A percentile compares a stretch with the other conserved stretches of the same genome.
Conservation (phyloP, 305 asterid genomes). For the Fraxinus sp. region DNA sequence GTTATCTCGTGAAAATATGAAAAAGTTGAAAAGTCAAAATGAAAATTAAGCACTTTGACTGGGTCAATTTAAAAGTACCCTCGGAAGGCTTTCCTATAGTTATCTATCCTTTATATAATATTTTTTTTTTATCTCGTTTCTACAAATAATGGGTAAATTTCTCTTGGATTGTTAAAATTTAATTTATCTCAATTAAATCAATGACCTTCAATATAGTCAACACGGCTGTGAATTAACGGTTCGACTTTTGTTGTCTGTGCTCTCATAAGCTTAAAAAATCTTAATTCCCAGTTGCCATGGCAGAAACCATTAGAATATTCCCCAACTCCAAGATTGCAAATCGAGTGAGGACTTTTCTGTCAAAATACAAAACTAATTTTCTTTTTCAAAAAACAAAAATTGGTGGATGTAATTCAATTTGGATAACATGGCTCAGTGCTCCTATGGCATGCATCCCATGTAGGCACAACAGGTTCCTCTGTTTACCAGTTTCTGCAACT, state of each 20-base stretch:
- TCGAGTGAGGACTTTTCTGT: constrained; percentile 22
- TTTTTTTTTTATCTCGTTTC: too few species aligned
- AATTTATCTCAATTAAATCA: neutral
- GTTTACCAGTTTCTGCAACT: constrained; percentile 13
- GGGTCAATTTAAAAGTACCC: too few species aligned
- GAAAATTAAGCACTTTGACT: too few species aligned
- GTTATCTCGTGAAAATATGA: too few species aligned
- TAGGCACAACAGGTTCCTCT: constrained; percentile 22
- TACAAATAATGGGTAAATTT: neutral
- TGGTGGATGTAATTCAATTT: constrained; percentile 64
- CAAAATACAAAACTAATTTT: constrained; percentile 21
- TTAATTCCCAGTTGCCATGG: neutral
- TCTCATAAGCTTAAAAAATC: neutral
- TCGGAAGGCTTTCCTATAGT: too few species aligned
- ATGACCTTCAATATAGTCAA: neutral
- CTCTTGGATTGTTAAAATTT: neutral
- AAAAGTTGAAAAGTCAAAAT: too few species aligned
- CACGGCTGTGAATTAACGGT: neutral
- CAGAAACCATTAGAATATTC: constrained; percentile 49
- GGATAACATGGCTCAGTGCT: constrained; percentile 60
- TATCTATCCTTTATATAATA: too few species aligned
- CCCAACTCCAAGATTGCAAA: constrained; percentile 12
- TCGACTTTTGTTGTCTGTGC: constrained; percentile 17
- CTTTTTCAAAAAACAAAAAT: constrained; percentile 34
- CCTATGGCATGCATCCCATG: constrained; percentile 56